These are phyloP conservation scores for Massospora cicadina DNA, from an alignment of 371 early-diverging fungal species.

Conservation along the genomic window DNA sequence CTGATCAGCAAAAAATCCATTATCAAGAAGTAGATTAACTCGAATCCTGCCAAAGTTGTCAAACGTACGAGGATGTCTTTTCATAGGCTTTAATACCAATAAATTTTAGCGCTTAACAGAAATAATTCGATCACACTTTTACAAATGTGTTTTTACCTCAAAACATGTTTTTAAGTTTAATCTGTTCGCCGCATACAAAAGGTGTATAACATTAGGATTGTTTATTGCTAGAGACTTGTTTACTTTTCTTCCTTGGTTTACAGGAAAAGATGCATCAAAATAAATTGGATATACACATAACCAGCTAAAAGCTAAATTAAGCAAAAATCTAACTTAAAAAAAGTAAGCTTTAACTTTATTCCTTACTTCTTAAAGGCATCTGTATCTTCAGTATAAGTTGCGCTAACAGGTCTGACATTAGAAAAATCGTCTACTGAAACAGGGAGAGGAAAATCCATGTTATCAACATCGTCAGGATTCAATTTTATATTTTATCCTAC, in stretches of 20 bases:
- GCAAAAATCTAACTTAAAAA: not conserved
- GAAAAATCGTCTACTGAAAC: slow-evolving; percentile 9
- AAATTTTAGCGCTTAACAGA: not conserved
- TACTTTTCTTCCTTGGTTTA: slow-evolving; percentile 4
- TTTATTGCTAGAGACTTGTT: not conserved
- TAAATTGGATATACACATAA: slow-evolving; percentile 4
- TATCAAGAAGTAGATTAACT: slow-evolving; percentile 1
- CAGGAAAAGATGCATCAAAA: not conserved
- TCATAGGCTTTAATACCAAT: not conserved
- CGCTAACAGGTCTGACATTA: not conserved
- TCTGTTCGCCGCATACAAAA: not conserved
- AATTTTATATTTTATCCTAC: no score
- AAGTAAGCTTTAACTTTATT: not conserved
- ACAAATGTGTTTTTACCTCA: slow-evolving; percentile 2
- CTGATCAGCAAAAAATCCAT: slow-evolving; percentile 4
- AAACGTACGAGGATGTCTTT: slow-evolving; percentile 6
- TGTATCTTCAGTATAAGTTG: not conserved
- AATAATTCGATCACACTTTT: not conserved
- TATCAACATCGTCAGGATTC: slow-evolving; percentile 10
- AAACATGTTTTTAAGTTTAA: not conserved
- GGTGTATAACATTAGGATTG: not conserved
- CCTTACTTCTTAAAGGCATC: not conserved
- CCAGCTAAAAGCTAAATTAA: slow-evolving; percentile 6
- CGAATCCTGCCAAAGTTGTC: slow-evolving; percentile 2
- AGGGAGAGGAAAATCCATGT: slow-evolving; percentile 11